Conservation (phyloP, 345 rosid genomes). For the Melastoma malabathricum region DNA sequence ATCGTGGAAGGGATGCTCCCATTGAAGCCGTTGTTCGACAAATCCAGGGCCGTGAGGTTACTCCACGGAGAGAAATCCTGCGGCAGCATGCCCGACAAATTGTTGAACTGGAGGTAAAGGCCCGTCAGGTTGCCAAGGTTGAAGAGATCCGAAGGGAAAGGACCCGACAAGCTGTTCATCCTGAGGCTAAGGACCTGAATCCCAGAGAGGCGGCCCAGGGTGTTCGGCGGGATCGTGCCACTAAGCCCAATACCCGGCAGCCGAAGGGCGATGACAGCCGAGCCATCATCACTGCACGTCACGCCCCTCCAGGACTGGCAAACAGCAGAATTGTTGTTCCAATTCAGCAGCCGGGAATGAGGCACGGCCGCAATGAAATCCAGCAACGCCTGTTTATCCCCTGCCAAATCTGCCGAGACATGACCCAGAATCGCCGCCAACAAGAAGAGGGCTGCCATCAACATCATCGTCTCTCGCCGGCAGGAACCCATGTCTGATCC, state of each 20-base stretch:
- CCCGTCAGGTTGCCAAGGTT: constrained; percentile 40
- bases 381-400: constrained; percentile 58
- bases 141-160: constrained; percentile 44
- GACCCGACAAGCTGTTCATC: constrained; percentile 59
- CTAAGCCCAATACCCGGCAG: constrained; percentile 47
- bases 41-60: constrained; percentile 38
- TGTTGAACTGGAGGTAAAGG: constrained; percentile 56
- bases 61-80: constrained; percentile 50
- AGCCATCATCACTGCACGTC: constrained; percentile 36
- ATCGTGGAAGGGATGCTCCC: constrained; percentile 49
- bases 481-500: too few relatives aligned
- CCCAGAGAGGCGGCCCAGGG: constrained; percentile 44
- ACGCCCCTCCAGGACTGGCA: constrained; percentile 73
- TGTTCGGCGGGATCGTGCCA: constrained; percentile 38
- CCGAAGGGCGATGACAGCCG: constrained; percentile 42
- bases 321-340: constrained; percentile 35
- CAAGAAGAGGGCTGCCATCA: neutral
- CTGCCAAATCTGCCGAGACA: constrained; percentile 31
- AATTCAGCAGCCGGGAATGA: constrained; percentile 48
- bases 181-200: constrained; percentile 52
- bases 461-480: neutral
- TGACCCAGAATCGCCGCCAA: constrained; percentile 25
- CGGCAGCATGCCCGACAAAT: constrained; percentile 52
- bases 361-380: constrained; percentile 39
- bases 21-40: constrained; percentile 48